Base-by-base conservation (phyloP, 164 flowering plant species). In the Macadamia tetraphylla region DNA sequence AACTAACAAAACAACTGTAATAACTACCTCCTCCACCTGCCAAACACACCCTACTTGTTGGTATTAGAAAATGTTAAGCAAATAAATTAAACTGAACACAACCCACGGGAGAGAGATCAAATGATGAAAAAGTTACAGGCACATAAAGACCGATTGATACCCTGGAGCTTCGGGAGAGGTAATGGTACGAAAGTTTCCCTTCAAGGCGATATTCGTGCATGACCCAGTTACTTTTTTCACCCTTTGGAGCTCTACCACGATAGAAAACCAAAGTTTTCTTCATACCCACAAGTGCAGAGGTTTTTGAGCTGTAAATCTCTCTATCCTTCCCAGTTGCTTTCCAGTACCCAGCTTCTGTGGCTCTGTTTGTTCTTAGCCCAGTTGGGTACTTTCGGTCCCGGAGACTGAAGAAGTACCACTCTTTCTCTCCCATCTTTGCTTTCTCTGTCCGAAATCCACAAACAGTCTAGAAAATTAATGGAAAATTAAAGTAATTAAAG, bases 201-300 rank as follows among this genome's bases (percentile, higher is more conserved):
- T 91, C 96, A 23, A 94, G 95, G n/a, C 98, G 89, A 79, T 90
- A 94, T 68, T 94, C 99, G 69, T 94, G 99, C 98, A 94, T 90
- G 72, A 94, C 99, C 99, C 99, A 94, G 79, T 92, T 90, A 72
- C 88, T 89, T 66, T 94, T 94, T 68, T 90, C 97, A 2, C 99
- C 99, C 58, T 92, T 94, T 0, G 99, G 99, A 57, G 99, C 99
- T 76, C 99, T 77, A 0, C 99, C 99, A 13, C 85, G 68, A 80
- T 94, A 94, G 74, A 94, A 94, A 12, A 94, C 99, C 29, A 94
- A 78, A 3, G 99, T 94, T 77, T 94, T 94, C 92, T 94, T 94
- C 99, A 94, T 94, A 0, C 99, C 99, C 57, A 92, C 94, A 13
- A 94, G 83, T 0, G 88, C 71, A 44, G 78, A 69, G 0, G 85